These are phyloP conservation scores for Podaxis carcinomalis DNA, from an alignment of 768 basidiomycete species.

Conservation along the genomic window DNA sequence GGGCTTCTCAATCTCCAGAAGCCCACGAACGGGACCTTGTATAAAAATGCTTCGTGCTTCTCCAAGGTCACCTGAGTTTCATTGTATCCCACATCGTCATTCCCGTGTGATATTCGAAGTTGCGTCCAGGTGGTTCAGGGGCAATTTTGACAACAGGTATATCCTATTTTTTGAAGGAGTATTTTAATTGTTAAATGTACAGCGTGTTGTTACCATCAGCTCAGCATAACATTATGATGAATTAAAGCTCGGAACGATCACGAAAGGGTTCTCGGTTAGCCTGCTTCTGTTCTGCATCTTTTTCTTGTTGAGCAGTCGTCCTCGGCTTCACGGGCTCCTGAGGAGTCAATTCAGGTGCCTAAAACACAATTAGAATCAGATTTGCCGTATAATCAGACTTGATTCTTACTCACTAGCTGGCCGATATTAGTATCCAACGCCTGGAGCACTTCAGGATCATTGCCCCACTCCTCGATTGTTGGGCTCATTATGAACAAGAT, in stretches of 20 bases:
- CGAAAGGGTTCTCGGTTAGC: neutral
- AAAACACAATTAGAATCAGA: neutral
- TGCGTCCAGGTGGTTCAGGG: neutral
- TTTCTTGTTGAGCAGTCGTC: neutral
- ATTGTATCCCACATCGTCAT: neutral
- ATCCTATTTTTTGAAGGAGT: neutral
- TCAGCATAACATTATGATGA: neutral
- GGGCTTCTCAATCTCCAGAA: neutral
- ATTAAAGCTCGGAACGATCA: constrained; percentile 3
- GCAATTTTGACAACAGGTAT: neutral
- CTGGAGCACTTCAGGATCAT: constrained; percentile 20
- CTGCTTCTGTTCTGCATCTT: neutral
- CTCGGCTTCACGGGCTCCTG: neutral
- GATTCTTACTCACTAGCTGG: neutral
- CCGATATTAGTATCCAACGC: constrained; percentile 5
- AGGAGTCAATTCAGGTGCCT: neutral
- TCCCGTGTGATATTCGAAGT: neutral
- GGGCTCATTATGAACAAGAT: constrained; percentile 64
- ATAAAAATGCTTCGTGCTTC: neutral
- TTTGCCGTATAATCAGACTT: neutral
- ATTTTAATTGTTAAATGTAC: neutral
- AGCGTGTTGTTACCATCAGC: neutral
- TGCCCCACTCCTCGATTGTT: constrained; percentile 29
- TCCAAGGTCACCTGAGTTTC: neutral
- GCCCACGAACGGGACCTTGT: neutral